A percentile compares a stretch with the other conserved stretches of the same genome.
phyloP scores from a whole-genome alignment of 2,329 filamentous ascomycete genomes.

The Cladosporium colombiae region DNA sequence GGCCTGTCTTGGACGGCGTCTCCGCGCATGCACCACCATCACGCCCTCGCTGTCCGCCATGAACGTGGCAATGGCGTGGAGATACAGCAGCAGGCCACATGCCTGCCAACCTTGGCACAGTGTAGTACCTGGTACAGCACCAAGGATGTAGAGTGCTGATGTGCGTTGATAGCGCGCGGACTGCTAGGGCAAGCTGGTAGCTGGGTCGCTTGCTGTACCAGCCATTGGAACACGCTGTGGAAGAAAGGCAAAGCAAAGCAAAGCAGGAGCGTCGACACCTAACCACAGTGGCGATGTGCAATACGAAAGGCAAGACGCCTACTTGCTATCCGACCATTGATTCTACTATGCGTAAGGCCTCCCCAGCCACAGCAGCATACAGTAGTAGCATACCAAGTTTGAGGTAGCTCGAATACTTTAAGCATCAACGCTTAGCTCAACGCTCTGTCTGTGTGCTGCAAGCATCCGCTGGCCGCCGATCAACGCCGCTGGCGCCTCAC shows the following conservation, averaged over 20 bases:
- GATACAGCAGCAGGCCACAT: conserved; percentile 4
- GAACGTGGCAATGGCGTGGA: conserved; percentile 14
- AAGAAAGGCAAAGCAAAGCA: not conserved
- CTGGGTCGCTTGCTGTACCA: conserved; percentile 1
- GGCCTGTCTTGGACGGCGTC: not conserved
- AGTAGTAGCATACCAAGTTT: conserved; percentile 3
- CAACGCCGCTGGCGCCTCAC: conserved; percentile 14
- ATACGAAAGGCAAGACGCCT: not conserved
- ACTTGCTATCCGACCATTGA: not conserved
- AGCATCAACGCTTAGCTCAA: conserved; percentile 22
- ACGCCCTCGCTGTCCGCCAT: not conserved
- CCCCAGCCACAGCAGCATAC: not conserved
- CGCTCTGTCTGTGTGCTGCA: conserved; percentile 17
- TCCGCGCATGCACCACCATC: conserved; percentile 4
- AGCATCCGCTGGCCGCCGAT: conserved; percentile 16
- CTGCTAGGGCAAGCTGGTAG: conserved; percentile 3
- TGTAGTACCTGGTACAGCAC: not conserved
- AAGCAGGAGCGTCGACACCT: not conserved
- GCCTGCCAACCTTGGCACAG: conserved; percentile 4
- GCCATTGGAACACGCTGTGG: not conserved
- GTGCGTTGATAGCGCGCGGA: not conserved
- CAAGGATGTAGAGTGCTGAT: not conserved
- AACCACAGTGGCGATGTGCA: not conserved
- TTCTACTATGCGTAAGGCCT: not conserved
- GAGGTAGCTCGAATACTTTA: conserved; percentile 13